A percentile compares a stretch with the other conserved stretches of the same genome.
Conservation (phyloP, 768 basidiomycete genomes). For the Boletus rufocinnamomeus region DNA sequence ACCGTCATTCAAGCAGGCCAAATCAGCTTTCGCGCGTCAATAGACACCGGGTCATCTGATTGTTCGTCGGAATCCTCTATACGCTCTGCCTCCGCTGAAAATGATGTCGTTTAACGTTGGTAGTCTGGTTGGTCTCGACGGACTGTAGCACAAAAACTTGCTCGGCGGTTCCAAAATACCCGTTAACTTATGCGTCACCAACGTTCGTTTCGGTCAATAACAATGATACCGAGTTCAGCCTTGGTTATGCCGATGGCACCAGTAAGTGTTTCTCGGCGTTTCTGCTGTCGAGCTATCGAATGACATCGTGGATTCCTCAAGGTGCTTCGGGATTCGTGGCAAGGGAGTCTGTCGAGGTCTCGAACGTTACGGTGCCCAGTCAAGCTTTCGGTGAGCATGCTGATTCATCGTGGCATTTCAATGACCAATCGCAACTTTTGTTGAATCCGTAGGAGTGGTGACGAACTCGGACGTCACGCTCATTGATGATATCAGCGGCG, state of each 20-base stretch:
- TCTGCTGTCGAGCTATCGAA: not conserved
- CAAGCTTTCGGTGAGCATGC: constrained; percentile 66
- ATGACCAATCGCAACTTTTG: constrained; percentile 1
- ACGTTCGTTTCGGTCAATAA: constrained; percentile 61
- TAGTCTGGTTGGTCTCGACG: constrained; percentile 72
- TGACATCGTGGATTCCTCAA: constrained; percentile 31
- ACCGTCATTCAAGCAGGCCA: constrained; percentile 58
- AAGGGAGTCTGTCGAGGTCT: constrained; percentile 57
- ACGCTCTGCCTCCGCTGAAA: not conserved
- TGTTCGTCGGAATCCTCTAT: constrained; percentile 18
- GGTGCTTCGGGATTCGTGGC: constrained; percentile 73
- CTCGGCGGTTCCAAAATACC: constrained; percentile 64
- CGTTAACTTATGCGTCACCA: constrained; percentile 63
- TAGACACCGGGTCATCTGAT: constrained; percentile 69
- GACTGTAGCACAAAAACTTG: constrained; percentile 59
- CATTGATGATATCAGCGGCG: constrained; percentile 63
- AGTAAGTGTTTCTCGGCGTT: constrained; percentile 43
- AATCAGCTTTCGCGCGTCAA: constrained; percentile 64
- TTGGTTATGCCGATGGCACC: constrained; percentile 68
- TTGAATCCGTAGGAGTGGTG: constrained; percentile 50
- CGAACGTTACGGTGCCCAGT: constrained; percentile 57
- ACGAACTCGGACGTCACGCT: constrained; percentile 64
- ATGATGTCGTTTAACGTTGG: constrained; percentile 27
- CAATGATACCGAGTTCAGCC: constrained; percentile 61
- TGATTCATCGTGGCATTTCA: constrained; percentile 2